A percentile compares a stretch with the other conserved stretches of the same genome.
These are phyloP conservation scores for Lentinula sp. DNA, from an alignment of 768 basidiomycete species.

Conservation along the genomic window DNA sequence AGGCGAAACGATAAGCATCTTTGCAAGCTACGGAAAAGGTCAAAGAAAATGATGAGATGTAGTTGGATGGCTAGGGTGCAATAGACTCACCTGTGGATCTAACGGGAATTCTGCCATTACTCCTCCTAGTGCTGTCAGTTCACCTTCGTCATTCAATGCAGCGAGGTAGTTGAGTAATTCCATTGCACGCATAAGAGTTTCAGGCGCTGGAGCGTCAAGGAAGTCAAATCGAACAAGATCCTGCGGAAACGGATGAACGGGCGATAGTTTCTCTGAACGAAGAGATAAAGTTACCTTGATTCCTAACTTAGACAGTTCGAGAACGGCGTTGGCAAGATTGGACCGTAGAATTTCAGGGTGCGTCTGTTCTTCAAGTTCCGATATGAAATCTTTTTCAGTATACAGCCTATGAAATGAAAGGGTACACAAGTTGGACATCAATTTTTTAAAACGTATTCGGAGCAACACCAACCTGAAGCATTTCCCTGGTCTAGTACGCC, in stretches of 20 bases:
- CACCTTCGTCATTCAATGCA: conserved; percentile 91
- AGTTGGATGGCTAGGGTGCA: neutral
- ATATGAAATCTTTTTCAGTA: conserved; percentile 96
- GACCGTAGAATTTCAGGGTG: conserved; percentile 93
- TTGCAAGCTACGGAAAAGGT: conserved; percentile 55
- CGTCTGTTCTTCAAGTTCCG: conserved; percentile 94
- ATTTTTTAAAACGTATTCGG: neutral
- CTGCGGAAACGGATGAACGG: conserved; percentile 22
- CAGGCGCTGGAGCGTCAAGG: conserved; percentile 90
- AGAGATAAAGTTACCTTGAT: conserved; percentile 53
- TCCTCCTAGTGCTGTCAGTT: conserved; percentile 76
- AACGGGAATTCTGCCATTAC: conserved; percentile 99
- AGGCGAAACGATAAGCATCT: conserved; percentile 90
- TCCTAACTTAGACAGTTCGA: conserved; percentile 92
- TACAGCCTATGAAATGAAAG: conserved; percentile 48
- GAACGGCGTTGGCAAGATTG: conserved; percentile 88
- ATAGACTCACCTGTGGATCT: conserved; percentile 77
- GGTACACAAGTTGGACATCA: no score
- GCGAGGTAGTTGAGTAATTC: conserved; percentile 90
- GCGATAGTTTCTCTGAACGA: neutral
- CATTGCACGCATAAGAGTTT: conserved; percentile 94
- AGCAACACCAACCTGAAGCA: conserved; percentile 51
- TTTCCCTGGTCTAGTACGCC: conserved; percentile 93
- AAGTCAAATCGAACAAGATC: conserved; percentile 87
- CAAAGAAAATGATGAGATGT: neutral